Percentiles rank a stretch among this genome's conserved stretches.
These are phyloP conservation scores for Ogataea corticis DNA, from an alignment of 805 yeast genomes.

Conservation along the genomic window DNA sequence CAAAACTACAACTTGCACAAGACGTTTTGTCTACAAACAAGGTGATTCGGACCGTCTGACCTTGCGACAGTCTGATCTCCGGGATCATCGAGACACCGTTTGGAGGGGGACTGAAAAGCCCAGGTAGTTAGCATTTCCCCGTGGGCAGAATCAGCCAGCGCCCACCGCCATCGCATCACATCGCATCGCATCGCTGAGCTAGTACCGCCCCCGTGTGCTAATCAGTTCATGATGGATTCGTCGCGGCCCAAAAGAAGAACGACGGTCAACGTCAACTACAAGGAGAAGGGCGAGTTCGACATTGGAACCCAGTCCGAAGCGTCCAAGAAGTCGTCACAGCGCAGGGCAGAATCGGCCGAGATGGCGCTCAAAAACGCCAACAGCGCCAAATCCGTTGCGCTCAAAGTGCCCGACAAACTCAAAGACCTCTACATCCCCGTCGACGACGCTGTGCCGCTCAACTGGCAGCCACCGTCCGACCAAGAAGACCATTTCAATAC, in stretches of 20 bases:
- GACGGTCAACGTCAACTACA: slow-evolving; percentile 35
- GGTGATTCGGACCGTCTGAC: too few relatives aligned
- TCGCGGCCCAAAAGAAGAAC: slow-evolving; percentile 34
- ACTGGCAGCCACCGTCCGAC: slow-evolving; percentile 50
- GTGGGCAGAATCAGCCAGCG: too few relatives aligned
- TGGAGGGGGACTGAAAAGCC: too few relatives aligned
- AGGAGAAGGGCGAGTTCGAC: slow-evolving; percentile 34
- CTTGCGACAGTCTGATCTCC: too few relatives aligned
- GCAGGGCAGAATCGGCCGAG: too few relatives aligned
- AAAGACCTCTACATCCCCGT: slow-evolving; percentile 26
- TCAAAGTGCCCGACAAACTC: slow-evolving; percentile 10
- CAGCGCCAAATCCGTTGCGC: neutral
- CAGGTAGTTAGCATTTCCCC: too few relatives aligned
- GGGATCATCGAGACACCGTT: too few relatives aligned
- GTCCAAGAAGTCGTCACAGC: slow-evolving; percentile 1
- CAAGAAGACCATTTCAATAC: slow-evolving; percentile 43
- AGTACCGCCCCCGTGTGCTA: neutral
- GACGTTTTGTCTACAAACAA: too few relatives aligned
- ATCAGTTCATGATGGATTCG: slow-evolving; percentile 11
- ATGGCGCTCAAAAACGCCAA: too few relatives aligned
- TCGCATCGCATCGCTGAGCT: too few relatives aligned
- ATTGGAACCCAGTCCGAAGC: slow-evolving; percentile 14
- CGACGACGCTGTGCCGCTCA: slow-evolving; percentile 41
- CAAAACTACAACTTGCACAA: too few relatives aligned
- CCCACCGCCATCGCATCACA: too few relatives aligned